phyloP scores from a whole-genome alignment of 2,329 filamentous ascomycete species.

The Cladorrhinum sp. region DNA sequence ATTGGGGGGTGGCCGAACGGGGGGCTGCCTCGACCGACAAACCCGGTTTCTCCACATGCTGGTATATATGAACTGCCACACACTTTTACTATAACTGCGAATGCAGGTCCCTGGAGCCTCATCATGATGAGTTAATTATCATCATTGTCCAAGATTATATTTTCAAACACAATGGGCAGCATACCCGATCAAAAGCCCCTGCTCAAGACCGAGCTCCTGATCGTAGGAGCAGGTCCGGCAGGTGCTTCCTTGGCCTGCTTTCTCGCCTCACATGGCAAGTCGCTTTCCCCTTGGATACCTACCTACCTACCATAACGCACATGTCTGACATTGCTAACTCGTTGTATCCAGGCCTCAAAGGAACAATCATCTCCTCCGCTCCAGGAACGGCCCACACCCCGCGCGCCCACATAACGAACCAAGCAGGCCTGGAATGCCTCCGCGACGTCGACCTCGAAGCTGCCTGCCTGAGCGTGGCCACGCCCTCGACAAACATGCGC shows the following conservation, averaged over 20 bases:
- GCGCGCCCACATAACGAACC: conserved; percentile 60
- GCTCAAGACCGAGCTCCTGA: conserved; percentile 45
- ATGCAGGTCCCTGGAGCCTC: neutral
- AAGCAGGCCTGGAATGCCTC: conserved; percentile 53
- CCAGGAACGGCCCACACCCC: conserved; percentile 54
- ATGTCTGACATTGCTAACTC: neutral
- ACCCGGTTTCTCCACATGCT: neutral
- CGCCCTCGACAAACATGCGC: conserved; percentile 41
- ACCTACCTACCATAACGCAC: neutral
- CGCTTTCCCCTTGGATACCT: neutral
- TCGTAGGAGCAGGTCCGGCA: conserved; percentile 52
- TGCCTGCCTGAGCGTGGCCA: conserved; percentile 37
- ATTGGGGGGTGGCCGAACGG: neutral
- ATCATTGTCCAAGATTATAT: neutral
- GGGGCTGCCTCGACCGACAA: neutral
- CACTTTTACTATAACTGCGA: neutral
- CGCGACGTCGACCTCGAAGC: conserved; percentile 50
- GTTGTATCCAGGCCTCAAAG: conserved; percentile 31
- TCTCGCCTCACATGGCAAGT: conserved; percentile 44
- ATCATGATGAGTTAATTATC: neutral
- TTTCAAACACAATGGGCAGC: neutral
- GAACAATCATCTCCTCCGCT: conserved; percentile 51
- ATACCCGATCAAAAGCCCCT: neutral
- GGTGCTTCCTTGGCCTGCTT: conserved; percentile 55
- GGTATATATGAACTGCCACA: neutral